phyloP scores from a whole-genome alignment of 2,329 filamentous ascomycete species.

The Ascochyta lentis region DNA sequence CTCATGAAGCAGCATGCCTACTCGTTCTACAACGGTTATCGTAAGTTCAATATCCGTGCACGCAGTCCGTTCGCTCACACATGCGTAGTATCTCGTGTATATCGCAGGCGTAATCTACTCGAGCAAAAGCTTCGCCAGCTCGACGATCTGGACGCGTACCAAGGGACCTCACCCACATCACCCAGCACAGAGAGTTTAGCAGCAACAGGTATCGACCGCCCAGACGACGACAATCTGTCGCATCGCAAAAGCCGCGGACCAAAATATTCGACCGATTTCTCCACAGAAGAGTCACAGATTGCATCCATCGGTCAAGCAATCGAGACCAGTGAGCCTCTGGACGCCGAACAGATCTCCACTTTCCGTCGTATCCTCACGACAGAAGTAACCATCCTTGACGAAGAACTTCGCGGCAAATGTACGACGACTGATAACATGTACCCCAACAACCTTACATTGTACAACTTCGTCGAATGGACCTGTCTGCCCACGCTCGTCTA shows the following conservation, averaged over 20 bases:
- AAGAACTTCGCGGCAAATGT: conserved; percentile 70
- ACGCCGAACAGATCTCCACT: conserved; percentile 66
- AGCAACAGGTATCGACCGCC: conserved; percentile 26
- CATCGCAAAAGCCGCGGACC: conserved; percentile 45
- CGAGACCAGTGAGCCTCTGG: conserved; percentile 65
- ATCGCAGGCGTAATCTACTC: conserved; percentile 57
- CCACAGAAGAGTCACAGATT: conserved; percentile 62
- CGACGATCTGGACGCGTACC: conserved; percentile 58
- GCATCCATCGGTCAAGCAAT: conserved; percentile 68
- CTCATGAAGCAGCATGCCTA: conserved; percentile 87
- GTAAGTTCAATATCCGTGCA: conserved; percentile 35
- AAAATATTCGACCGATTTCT: conserved; percentile 53
- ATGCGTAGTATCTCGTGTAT: conserved; percentile 61
- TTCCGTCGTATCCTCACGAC: conserved; percentile 71
- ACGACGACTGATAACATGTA: conserved; percentile 62
- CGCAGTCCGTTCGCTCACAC: conserved; percentile 1
- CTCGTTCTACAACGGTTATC: conserved; percentile 78
- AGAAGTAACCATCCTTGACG: conserved; percentile 69
- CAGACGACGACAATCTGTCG: conserved; percentile 10
- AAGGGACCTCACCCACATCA: conserved; percentile 44
- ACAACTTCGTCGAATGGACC: conserved; percentile 75
- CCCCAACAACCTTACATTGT: conserved; percentile 70
- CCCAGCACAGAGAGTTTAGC: conserved; percentile 4
- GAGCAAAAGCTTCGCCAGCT: conserved; percentile 63
- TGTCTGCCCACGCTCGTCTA: conserved; percentile 79